Evolutionary conservation across 345 rosid genomes (phyloP).

Genomic region (Hibiscus syriacus): DNA sequence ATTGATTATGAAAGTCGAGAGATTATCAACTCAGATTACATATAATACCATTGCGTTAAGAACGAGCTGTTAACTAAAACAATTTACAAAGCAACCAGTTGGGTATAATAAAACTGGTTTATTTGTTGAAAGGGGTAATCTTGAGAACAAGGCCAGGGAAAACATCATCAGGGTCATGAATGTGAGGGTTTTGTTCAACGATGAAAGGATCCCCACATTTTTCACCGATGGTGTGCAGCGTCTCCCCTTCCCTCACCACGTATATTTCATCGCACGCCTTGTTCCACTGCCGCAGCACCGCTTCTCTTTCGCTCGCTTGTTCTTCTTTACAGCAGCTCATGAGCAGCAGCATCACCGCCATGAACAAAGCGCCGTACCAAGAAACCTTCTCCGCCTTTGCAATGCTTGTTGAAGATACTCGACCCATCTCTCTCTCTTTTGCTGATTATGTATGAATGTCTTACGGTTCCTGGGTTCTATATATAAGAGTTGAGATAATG

Average conservation of each 20-base stretch:
- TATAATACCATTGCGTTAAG: too few species aligned
- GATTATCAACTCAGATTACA: too few species aligned
- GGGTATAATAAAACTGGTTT: too few species aligned
- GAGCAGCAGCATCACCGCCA: conserved; percentile 43
- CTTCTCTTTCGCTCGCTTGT: conserved; percentile 21
- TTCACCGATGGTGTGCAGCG: conserved; percentile 59
- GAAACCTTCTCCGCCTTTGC: conserved; percentile 50
- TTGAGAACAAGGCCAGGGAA: conserved; percentile 71
- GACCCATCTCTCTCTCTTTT: conserved; percentile 16
- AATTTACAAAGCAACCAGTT: background rate
- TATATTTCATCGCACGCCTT: conserved; percentile 7
- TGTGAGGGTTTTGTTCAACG: conserved; percentile 79
- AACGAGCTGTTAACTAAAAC: background rate
- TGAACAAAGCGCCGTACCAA: conserved; percentile 46
- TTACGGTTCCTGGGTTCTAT: too few species aligned
- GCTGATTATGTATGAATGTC: too few species aligned
- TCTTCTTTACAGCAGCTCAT: conserved; percentile 57
- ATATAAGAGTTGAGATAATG: background rate
- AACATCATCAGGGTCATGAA: too few species aligned
- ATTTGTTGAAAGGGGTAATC: conserved; percentile 35
- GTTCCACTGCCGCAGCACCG: background rate
- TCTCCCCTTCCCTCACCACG: conserved; percentile 32
- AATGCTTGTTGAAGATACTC: conserved; percentile 33
- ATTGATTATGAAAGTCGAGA: background rate
- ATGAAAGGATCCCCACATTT: conserved; percentile 83